phyloP scores from a whole-genome alignment of 1,139 yeast genomes.

The Magnusiomyces magnusii region DNA sequence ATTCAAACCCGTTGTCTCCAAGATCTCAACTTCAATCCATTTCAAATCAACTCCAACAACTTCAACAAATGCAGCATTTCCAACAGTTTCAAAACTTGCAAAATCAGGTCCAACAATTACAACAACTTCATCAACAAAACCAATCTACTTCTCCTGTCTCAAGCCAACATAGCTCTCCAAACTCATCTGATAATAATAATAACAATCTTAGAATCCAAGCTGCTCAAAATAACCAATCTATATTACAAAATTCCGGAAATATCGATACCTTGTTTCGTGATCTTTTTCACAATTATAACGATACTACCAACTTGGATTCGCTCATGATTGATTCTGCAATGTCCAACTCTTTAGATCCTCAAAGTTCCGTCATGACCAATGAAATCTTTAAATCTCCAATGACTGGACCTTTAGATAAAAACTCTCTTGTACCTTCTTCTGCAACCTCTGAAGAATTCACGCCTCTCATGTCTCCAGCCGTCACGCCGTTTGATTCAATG shows the following conservation, averaged over 20 bases:
- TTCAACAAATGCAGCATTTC: background rate
- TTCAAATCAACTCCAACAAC: background rate
- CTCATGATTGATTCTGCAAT: constrained; percentile 6
- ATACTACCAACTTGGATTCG: constrained; percentile 9
- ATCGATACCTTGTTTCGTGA: constrained; percentile 6
- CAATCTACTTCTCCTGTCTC: background rate
- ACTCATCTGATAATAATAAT: background rate
- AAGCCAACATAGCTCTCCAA: background rate
- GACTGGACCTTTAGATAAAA: constrained; percentile 9
- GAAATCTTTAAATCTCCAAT: constrained; percentile 7
- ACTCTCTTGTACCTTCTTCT: background rate
- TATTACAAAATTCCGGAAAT: background rate
- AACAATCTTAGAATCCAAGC: background rate
- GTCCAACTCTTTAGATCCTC: background rate
- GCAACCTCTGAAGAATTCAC: constrained; percentile 40
- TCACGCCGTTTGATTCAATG: constrained; percentile 50
- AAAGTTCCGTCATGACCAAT: constrained; percentile 15
- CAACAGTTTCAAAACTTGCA: background rate
- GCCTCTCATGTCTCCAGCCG: constrained; percentile 39
- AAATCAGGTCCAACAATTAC: constrained; percentile 1
- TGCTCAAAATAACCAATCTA: background rate
- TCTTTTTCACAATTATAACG: constrained; percentile 9
- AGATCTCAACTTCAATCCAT: background rate
- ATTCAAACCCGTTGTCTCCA: too few species aligned
- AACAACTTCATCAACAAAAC: background rate